These are phyloP conservation scores for Penicillium manginii DNA, from an alignment of 495 filamentous ascomycete genomes.

Conservation along the genomic window DNA sequence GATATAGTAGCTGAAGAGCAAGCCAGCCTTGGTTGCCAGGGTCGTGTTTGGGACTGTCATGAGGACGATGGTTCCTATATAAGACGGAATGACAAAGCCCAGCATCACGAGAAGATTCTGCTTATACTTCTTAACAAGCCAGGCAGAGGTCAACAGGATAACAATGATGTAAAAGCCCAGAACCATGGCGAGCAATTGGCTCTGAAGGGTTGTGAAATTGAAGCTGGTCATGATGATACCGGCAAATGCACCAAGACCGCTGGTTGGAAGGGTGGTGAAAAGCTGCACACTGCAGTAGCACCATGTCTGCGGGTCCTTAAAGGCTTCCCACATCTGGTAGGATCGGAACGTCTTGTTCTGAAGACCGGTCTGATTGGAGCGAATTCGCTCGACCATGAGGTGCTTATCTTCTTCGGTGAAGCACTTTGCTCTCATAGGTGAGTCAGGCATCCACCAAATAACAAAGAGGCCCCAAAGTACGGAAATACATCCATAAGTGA, in stretches of 20 bases:
- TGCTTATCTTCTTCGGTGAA: constrained; percentile 54
- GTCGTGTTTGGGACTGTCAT: constrained; percentile 62
- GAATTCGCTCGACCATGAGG: constrained; percentile 52
- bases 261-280: constrained; percentile 69
- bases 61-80: constrained; percentile 65
- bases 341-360: constrained; percentile 54
- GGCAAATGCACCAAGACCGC: constrained; percentile 67
- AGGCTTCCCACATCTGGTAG: constrained; percentile 49
- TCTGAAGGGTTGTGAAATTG: constrained; percentile 46
- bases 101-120: constrained; percentile 70
- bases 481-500: constrained; percentile 58
- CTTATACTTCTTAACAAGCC: constrained; percentile 62
- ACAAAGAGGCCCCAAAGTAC: constrained; percentile 55
- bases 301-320: constrained; percentile 49
- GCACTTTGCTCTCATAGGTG: constrained; percentile 52
- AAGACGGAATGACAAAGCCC: constrained; percentile 64
- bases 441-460: constrained; percentile 52
- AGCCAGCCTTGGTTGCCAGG: constrained; percentile 50
- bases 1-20: constrained; percentile 66
- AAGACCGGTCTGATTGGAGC: constrained; percentile 57
- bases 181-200: constrained; percentile 64
- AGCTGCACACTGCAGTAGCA: constrained; percentile 59
- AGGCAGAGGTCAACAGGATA: constrained; percentile 63
- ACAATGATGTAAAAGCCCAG: constrained; percentile 67
- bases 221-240: constrained; percentile 60